Conservation (phyloP, 1,139 yeast genomes). For the Magnusiomyces paraingens region DNA sequence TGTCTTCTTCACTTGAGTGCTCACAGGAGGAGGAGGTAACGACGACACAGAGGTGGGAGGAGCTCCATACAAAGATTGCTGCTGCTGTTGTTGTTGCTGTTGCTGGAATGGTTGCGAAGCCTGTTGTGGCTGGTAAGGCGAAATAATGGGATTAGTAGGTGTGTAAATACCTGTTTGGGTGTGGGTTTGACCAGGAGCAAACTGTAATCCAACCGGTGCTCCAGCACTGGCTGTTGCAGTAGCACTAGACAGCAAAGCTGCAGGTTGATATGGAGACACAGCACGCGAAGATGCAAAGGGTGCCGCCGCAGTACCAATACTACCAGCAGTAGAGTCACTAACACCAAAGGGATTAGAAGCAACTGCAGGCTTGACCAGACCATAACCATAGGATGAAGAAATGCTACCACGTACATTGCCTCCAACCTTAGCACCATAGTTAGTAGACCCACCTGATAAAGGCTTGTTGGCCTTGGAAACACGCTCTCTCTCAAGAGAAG, state of each 20-base stretch:
- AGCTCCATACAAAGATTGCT: slow-evolving; percentile 3
- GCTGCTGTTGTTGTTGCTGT: too few species aligned
- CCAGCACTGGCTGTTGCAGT: slow-evolving; percentile 4
- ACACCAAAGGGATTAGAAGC: slow-evolving; percentile 21
- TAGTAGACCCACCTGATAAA: slow-evolving; percentile 10
- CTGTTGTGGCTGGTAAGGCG: slow-evolving; percentile 9
- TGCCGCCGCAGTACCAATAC: slow-evolving; percentile 11
- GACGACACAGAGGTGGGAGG: not conserved
- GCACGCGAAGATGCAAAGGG: slow-evolving; percentile 18
- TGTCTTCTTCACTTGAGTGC: slow-evolving; percentile 40
- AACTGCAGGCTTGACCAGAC: slow-evolving; percentile 7
- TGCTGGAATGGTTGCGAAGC: slow-evolving; percentile 5
- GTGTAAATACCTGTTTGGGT: slow-evolving; percentile 16
- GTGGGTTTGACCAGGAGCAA: slow-evolving; percentile 11
- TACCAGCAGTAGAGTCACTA: slow-evolving; percentile 14
- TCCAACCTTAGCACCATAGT: slow-evolving; percentile 11
- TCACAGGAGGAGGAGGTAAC: slow-evolving; percentile 16
- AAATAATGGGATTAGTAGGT: slow-evolving; percentile 17
- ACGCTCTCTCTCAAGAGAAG: slow-evolving; percentile 68
- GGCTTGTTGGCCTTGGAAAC: slow-evolving; percentile 50
- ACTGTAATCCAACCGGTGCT: not conserved
- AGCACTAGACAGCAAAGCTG: slow-evolving; percentile 4
- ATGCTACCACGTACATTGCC: slow-evolving; percentile 14
- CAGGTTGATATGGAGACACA: slow-evolving; percentile 16
- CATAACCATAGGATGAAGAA: slow-evolving; percentile 11